These are phyloP conservation scores for Saccharum spontaneum DNA, from an alignment of 176 grass and related monocot genomes.

Conservation along the genomic window DNA sequence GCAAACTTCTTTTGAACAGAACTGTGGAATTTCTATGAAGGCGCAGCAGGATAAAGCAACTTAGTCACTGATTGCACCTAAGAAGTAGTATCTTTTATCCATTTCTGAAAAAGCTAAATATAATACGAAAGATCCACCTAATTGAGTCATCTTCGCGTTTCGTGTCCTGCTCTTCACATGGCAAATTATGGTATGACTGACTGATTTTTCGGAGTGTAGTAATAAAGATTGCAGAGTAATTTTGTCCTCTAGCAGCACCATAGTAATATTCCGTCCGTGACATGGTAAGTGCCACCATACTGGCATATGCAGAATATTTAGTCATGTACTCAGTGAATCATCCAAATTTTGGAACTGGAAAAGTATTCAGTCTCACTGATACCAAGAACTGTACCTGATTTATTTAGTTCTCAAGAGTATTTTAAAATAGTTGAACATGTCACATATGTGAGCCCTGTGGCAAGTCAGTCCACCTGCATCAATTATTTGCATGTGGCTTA, in stretches of 20 bases:
- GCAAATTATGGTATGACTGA: not conserved
- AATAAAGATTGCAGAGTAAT: not conserved
- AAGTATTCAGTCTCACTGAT: not conserved
- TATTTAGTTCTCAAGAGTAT: not conserved
- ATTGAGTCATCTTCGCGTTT: not conserved
- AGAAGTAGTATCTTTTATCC: not conserved
- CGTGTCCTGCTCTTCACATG: not conserved
- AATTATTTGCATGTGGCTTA: conserved; percentile 13
- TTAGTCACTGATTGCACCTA: conserved; percentile 13
- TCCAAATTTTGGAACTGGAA: conserved; percentile 15
- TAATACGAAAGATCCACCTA: not conserved
- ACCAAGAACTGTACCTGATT: conserved; percentile 29
- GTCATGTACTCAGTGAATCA: conserved; percentile 4
- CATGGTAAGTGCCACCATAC: not conserved
- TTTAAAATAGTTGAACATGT: not conserved
- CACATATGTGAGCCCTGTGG: not conserved
- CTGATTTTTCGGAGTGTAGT: not conserved
- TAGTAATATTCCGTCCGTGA: conserved; percentile 8
- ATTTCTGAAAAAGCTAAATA: not conserved
- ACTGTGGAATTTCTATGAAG: not conserved
- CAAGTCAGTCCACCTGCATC: not conserved
- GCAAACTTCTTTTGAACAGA: not conserved
- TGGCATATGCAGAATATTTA: conserved; percentile 13
- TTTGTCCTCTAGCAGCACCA: conserved; percentile 5
- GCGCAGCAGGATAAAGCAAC: not conserved